Evolutionary conservation across 2,329 filamentous ascomycete genomes (phyloP).

Genomic region (Gnomoniopsis smithogilvyi): DNA sequence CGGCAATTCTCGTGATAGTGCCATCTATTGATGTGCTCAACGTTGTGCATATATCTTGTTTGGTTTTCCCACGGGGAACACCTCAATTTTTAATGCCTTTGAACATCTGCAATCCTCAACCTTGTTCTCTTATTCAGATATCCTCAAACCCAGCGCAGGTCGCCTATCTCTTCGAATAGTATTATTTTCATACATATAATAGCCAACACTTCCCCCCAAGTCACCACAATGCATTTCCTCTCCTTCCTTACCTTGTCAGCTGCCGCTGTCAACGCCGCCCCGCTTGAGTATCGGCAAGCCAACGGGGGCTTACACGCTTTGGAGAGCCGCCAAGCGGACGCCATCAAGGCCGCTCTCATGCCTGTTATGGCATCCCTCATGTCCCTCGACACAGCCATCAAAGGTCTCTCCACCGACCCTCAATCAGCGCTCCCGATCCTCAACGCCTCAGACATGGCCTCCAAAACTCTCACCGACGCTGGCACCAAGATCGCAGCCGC

Average conservation of each 20-base stretch:
- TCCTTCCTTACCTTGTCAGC: background rate
- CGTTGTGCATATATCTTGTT: background rate
- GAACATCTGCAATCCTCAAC: background rate
- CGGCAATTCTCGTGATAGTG: background rate
- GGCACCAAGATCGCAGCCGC: conserved; percentile 10
- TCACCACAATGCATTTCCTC: background rate
- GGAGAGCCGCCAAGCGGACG: conserved; percentile 6
- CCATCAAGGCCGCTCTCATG: conserved; percentile 5
- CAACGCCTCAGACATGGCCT: background rate
- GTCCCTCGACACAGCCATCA: conserved; percentile 10
- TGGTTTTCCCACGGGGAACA: background rate
- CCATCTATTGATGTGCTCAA: background rate
- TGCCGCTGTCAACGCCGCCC: background rate
- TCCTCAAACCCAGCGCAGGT: conserved; percentile 4
- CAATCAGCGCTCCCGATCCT: conserved; percentile 6
- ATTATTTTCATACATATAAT: background rate
- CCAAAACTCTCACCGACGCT: conserved; percentile 2
- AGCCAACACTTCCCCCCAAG: background rate
- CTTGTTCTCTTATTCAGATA: background rate
- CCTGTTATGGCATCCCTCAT: conserved; percentile 11
- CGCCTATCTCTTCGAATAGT: background rate
- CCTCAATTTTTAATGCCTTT: background rate
- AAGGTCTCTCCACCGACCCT: conserved; percentile 9
- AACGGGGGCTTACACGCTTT: background rate
- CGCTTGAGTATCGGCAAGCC: background rate